Percentiles rank a stretch among this genome's conserved stretches.
These are phyloP conservation scores for Lyophyllum decastes DNA, from an alignment of 768 basidiomycete genomes.

Conservation along the genomic window DNA sequence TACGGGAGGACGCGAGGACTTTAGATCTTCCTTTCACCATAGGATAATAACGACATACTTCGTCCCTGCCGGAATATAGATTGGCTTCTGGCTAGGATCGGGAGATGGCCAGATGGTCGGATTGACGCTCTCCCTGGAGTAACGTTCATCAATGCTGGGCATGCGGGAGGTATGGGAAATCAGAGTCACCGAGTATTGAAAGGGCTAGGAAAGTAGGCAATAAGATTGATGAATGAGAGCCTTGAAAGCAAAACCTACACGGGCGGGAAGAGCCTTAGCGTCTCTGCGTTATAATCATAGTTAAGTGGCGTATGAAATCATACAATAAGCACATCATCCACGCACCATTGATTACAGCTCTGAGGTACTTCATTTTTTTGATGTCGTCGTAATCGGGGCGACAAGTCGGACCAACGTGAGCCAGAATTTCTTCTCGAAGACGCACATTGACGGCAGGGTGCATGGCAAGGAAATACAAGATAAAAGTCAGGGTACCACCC, in stretches of 20 bases:
- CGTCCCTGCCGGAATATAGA: conserved; percentile 54
- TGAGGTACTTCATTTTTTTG: conserved; percentile 61
- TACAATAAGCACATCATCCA: neutral
- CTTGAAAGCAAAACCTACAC: conserved; percentile 50
- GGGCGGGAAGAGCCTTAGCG: conserved; percentile 56
- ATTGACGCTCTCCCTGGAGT: conserved; percentile 44
- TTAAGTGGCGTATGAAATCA: no score
- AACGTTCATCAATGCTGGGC: neutral
- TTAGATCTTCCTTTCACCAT: neutral
- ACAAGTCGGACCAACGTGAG: conserved; percentile 46
- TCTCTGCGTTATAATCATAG: no score
- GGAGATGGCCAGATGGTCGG: conserved; percentile 49
- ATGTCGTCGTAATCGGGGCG: conserved; percentile 59
- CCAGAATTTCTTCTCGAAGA: conserved; percentile 57
- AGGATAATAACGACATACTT: conserved; percentile 32
- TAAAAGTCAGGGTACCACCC: conserved; percentile 44
- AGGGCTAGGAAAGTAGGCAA: conserved; percentile 32
- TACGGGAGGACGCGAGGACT: neutral
- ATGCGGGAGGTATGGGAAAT: neutral
- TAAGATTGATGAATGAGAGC: neutral
- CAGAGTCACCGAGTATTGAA: conserved; percentile 49
- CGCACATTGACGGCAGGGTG: conserved; percentile 47
- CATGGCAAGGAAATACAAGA: conserved; percentile 48
- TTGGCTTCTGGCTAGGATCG: conserved; percentile 45
- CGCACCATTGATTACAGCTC: conserved; percentile 66